Conservation (phyloP, 768 basidiomycete species). For the Scleroderma bovista region DNA sequence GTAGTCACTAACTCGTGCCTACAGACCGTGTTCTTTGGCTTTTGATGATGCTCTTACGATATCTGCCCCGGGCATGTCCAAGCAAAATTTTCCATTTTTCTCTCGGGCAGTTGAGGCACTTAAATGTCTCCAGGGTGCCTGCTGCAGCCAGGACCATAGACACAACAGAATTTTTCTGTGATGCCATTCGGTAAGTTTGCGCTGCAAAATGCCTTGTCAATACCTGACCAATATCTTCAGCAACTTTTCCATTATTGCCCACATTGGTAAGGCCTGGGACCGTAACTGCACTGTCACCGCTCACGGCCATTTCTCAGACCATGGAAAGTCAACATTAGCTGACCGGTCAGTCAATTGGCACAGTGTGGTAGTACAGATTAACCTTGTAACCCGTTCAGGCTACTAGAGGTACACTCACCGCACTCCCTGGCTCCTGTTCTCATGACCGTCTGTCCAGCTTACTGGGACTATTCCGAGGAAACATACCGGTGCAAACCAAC, state of each 20-base stretch:
- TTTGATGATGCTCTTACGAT: slow-evolving; percentile 24
- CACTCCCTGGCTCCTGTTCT: not conserved
- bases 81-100: slow-evolving; percentile 1
- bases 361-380: not conserved
- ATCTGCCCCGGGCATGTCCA: slow-evolving; percentile 25
- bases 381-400: slow-evolving; percentile 33
- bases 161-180: slow-evolving; percentile 63
- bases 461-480: slow-evolving; percentile 81
- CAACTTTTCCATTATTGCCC: slow-evolving; percentile 96
- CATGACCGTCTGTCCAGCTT: slow-evolving; percentile 47
- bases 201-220: not conserved
- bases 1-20: no score
- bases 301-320: slow-evolving; percentile 46
- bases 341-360: slow-evolving; percentile 52
- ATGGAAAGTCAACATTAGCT: slow-evolving; percentile 93
- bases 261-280: slow-evolving; percentile 60
- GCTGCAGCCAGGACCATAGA: slow-evolving; percentile 32
- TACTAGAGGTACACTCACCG: slow-evolving; percentile 55
- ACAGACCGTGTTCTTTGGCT: not conserved
- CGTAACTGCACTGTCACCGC: not conserved
- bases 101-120: slow-evolving; percentile 10
- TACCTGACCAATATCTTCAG: slow-evolving; percentile 29
- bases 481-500: slow-evolving; percentile 64
- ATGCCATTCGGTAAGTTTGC: slow-evolving; percentile 55
- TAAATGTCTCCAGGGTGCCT: slow-evolving; percentile 27